A percentile compares a stretch with the other conserved stretches of the same genome.
phyloP scores from a whole-genome alignment of 768 basidiomycete species.

The Trametes gibbosa region DNA sequence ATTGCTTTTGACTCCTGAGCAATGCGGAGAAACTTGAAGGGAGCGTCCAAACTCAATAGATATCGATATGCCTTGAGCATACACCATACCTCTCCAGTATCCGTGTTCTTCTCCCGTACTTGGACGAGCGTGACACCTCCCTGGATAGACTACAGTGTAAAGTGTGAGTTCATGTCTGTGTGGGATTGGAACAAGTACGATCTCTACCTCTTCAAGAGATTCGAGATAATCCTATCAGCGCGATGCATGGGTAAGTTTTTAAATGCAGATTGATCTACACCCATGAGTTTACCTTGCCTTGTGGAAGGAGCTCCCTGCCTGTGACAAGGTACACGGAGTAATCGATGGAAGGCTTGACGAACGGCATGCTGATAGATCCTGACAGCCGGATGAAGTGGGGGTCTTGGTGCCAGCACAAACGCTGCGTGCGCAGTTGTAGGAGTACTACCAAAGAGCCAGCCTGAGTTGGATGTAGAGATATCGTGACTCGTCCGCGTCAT shows the following conservation, averaged over 20 bases:
- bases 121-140: slow-evolving; percentile 92
- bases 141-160: slow-evolving; percentile 56
- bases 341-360: slow-evolving; percentile 36
- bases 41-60: too few relatives aligned
- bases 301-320: slow-evolving; percentile 71
- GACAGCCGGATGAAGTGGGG: too few relatives aligned
- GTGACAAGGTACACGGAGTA: slow-evolving; percentile 88
- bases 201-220: slow-evolving; percentile 67
- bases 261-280: too few relatives aligned
- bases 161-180: neutral
- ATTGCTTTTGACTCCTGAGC: slow-evolving; percentile 67
- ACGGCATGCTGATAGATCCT: neutral
- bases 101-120: slow-evolving; percentile 79
- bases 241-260: too few relatives aligned
- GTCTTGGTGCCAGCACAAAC: too few relatives aligned
- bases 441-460: too few relatives aligned
- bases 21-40: slow-evolving; percentile 80
- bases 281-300: slow-evolving; percentile 69
- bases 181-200: neutral
- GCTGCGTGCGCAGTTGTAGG: too few relatives aligned
- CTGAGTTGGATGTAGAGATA: too few relatives aligned
- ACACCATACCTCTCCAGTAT: slow-evolving; percentile 79
- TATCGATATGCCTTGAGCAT: too few relatives aligned
- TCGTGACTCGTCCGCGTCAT: too few relatives aligned
- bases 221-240: slow-evolving; percentile 58